Evolutionary conservation across 768 basidiomycete genomes (phyloP).

Genomic region (Russula earlei): DNA sequence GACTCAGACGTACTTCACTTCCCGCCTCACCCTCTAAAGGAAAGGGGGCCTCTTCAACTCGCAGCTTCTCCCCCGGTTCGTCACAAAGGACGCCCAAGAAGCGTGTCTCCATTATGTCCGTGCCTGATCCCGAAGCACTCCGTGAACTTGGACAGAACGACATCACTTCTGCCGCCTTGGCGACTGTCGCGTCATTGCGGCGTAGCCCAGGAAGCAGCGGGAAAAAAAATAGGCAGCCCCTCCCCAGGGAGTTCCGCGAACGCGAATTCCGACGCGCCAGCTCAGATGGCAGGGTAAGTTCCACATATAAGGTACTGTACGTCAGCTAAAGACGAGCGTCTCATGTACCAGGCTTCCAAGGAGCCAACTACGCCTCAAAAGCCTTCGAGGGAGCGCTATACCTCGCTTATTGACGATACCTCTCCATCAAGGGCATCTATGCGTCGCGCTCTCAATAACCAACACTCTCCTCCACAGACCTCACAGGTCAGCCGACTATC

Average conservation of each 20-base stretch:
- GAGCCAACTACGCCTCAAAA: slow-evolving; percentile 20
- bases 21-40: slow-evolving; percentile 37
- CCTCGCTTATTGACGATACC: slow-evolving; percentile 6
- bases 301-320: not conserved
- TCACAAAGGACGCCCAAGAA: slow-evolving; percentile 35
- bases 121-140: slow-evolving; percentile 20
- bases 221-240: slow-evolving; percentile 37
- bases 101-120: slow-evolving; percentile 31
- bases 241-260: slow-evolving; percentile 42
- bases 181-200: slow-evolving; percentile 49
- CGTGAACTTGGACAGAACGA: slow-evolving; percentile 28
- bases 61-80: slow-evolving; percentile 32
- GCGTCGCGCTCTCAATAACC: slow-evolving; percentile 8
- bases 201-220: slow-evolving; percentile 36
- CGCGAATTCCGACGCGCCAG: slow-evolving; percentile 28
- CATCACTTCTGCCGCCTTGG: slow-evolving; percentile 49
- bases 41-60: slow-evolving; percentile 10
- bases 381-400: slow-evolving; percentile 15
- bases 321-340: not conserved
- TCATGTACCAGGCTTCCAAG: slow-evolving; percentile 3
- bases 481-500: slow-evolving; percentile 32
- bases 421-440: slow-evolving; percentile 20
- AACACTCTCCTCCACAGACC: slow-evolving; percentile 25
- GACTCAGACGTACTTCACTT: slow-evolving; percentile 39
- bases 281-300: slow-evolving; percentile 36